Base-by-base conservation (phyloP, 371 early-diverging fungal genomes). In the Circinella minor region DNA sequence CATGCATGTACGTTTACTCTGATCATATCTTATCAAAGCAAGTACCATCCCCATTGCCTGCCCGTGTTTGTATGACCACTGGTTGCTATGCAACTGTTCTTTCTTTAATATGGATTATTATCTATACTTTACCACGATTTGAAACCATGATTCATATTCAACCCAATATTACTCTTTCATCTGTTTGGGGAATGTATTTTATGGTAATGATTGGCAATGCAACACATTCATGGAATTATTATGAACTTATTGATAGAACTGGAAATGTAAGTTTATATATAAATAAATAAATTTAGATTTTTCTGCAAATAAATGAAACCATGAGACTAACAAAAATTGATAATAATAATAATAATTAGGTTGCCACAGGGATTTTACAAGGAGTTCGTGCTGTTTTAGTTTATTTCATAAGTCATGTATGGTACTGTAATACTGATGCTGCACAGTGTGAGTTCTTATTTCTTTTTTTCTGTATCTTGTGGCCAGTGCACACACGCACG, bases 321-420 rank as follows among this genome's bases (percentile, higher is more conserved):
- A 43, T 43, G 43, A 43, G 43, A 9, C 43, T 43, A 27, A 47
- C 51, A 51, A n/a, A 6, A 51, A 14, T 51, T n/a, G 4, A 5
- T n/a, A 7, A 5, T 51, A 5, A 51, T 51, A 5, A 51, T 51
- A 5, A 13, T n/a, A 4, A 5, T 51, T 75, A 83, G 77, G 85
- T 89, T 15, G 88, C 90, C 0, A 86, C 86, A 15, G 90, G 92
- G 18, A 86, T 90, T 55, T 68, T 91, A 61, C 89, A 91, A 77
- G 90, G 89, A 0, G 65, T 91, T 18, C 78, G 91, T 17, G 91
- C 92, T 1, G 90, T 92, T 6, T 62, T 88, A 20, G 91, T 91
- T 4, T 91, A 92, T 81, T 84, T 79, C 7, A 72, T 92, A 61
- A 88, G 89, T 73, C 87, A 90, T 72, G 67, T 80, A 7, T 79